Evolutionary conservation across 768 basidiomycete genomes (phyloP), one percentile per base, ranked within the genome.

Genomic region (Hortiboletus campestris): DNA sequence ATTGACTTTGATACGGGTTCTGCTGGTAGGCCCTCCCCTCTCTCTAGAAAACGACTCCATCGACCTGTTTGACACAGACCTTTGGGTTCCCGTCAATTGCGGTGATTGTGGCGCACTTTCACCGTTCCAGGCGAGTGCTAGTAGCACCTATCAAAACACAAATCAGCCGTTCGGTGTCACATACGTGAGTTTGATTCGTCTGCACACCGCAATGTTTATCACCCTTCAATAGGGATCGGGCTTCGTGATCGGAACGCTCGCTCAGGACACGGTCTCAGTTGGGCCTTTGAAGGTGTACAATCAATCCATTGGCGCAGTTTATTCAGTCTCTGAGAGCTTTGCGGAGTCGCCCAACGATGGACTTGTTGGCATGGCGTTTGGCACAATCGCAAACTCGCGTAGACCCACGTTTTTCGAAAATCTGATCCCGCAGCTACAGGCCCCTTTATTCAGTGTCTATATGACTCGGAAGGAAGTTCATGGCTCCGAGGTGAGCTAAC

Each of bases 1-100:
- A 76, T 88, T 34, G 81, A 85, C 66, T 72, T 88, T 59, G 88
- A 89, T 67, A 88, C 87, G 3, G 85, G 87, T 47, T 84, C 82
- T 8, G 61, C 65, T 19, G 65, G 65, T 68, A 34, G 10, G 58
- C 1, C 39, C 2, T 32, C 17, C 16, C 17, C 32, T 19, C 13
- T 25, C 39, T 14, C 51, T n/a, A 7, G 17, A 9, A 32, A 28
- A 17, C 4, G 0, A 9, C n/a, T 9, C 10, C 25, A 29, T 31
- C 35, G 10, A 34, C 31, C 3, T 5, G 19, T 35, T 28, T n/a
- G 13, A 11, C 19, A 74, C 81, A 34, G 88, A 89, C 64, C 73
- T 85, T n/a, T 88, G 86, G 83, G 66, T 79, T 19, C 75, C 80
- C 29, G 66, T 70, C 14, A 49, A 64, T 42, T 83, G 82, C 61